Evolutionary conservation across 805 yeast species (phyloP), one percentile per base, ranked within the genome.

Genomic region (Pichia exigua): DNA sequence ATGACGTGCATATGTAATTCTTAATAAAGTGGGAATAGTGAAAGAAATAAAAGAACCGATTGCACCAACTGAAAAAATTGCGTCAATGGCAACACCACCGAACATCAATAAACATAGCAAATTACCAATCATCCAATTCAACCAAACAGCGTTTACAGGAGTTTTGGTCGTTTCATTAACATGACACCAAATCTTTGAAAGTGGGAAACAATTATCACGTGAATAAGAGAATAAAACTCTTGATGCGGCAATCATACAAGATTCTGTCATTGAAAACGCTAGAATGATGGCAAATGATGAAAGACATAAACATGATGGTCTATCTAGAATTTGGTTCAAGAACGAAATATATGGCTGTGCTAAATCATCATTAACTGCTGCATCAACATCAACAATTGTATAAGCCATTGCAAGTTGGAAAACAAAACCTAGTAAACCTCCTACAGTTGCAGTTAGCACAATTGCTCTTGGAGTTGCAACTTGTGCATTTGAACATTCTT

Each of bases 1-100:
- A 40, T 74, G 68, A 51, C 77, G 66, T 3, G 82, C 75, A 59
- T 75, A 77, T 6, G 84, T 76, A 59, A 80, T 76, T 61, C 81
- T 78, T 52, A 83, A 72, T 10, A 79, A 59, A 20, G 82, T 78
- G 13, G 89, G 89, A 58, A 79, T 69, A n/a, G 79, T 73, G 66
- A 83, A 83, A 3, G 88, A 82, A 52, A 83, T 74, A 59, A 82
- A 82, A 0, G 85, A 79, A 15, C 85, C 78, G 60, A 83, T 82
- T 44, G 87, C 88, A 48, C 87, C 87, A 46, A 83, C 85, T 2
- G 87, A 81, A 68, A 83, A 83, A 54, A 82, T 81, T 43, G 89
- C 89, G 30, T 77, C 82, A 57, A 83, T 79, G 46, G 88, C 85
- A 21, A 76, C 73, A 53, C 78, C 81, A 41, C 85, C 85, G 35